A percentile compares a stretch with the other conserved stretches of the same genome.
Conservation (phyloP, 2,329 filamentous ascomycete species). For the Uncinocarpus reesii region DNA sequence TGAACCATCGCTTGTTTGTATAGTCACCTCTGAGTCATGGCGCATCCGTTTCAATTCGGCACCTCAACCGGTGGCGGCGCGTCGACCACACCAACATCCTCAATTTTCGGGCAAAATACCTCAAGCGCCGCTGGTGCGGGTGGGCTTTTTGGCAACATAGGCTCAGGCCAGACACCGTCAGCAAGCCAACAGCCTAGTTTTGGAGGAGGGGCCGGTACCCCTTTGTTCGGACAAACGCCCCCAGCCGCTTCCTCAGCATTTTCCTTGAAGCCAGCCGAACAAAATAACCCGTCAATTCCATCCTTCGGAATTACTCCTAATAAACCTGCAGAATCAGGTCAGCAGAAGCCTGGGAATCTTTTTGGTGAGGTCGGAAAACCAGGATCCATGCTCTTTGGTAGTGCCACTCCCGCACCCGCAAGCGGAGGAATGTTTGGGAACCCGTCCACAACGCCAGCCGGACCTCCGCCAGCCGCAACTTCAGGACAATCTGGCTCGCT, state of each 20-base stretch:
- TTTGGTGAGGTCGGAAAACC: constrained; percentile 27
- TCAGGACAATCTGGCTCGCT: constrained; percentile 23
- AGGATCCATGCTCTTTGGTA: constrained; percentile 25
- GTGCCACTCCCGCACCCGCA: constrained; percentile 30
- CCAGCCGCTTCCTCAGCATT: constrained; percentile 1
- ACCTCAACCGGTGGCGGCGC: constrained; percentile 18
- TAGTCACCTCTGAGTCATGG: not conserved
- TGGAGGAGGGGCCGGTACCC: constrained; percentile 10
- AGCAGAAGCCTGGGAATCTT: constrained; percentile 24
- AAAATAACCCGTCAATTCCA: constrained; percentile 20
- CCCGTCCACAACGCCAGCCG: constrained; percentile 42
- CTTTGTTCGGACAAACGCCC: constrained; percentile 12
- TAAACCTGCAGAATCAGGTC: constrained; percentile 29
- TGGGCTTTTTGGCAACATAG: constrained; percentile 18
- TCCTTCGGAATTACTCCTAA: constrained; percentile 31
- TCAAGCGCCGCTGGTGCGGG: constrained; percentile 7
- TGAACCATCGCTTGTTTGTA: not conserved
- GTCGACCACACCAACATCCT: constrained; percentile 17
- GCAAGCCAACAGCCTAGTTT: constrained; percentile 10
- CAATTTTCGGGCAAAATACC: constrained; percentile 12
- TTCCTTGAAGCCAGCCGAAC: not conserved
- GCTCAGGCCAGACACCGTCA: constrained; percentile 10
- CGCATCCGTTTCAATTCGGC: not conserved
- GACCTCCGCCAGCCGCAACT: constrained; percentile 31
- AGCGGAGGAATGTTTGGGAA: constrained; percentile 31